A percentile compares a stretch with the other conserved stretches of the same genome.
Conservation (phyloP, 371 early-diverging fungal species). For the Amoeboaphelidium protococcarum region DNA sequence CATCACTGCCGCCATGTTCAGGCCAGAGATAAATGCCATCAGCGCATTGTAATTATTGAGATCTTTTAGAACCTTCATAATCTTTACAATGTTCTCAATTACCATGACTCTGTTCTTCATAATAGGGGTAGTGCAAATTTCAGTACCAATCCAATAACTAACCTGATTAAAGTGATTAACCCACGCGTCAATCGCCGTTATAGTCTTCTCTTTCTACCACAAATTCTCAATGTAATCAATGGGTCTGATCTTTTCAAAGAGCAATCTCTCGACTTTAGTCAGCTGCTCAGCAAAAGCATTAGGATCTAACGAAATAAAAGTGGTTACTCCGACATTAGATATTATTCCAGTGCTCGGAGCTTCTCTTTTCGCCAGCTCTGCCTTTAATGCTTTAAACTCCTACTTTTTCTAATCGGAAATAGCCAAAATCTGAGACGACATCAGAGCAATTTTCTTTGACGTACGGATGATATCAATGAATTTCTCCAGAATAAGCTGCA, state of each 20-base stretch:
- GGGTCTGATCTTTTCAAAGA: neutral
- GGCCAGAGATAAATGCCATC: slow-evolving; percentile 63
- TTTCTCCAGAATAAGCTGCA: neutral
- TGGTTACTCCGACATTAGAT: neutral
- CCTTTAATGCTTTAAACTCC: neutral
- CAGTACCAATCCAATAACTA: neutral
- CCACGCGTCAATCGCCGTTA: neutral
- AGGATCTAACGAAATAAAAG: neutral
- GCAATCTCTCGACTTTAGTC: neutral
- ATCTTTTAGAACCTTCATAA: slow-evolving; percentile 14
- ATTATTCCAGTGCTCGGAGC: neutral
- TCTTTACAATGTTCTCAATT: neutral
- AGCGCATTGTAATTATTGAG: slow-evolving; percentile 80
- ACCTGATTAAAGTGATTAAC: neutral
- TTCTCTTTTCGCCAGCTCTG: neutral
- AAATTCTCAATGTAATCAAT: neutral
- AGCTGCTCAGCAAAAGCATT: neutral
- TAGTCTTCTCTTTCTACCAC: neutral
- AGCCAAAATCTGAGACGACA: neutral
- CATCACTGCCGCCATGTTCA: slow-evolving; percentile 60
- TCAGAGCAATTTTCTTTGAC: neutral
- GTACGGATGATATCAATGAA: neutral
- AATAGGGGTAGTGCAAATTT: neutral
- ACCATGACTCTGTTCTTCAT: neutral
- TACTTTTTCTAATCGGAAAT: neutral